Percentiles rank a stretch among this genome's conserved stretches.
Conservation (phyloP, 495 filamentous ascomycete genomes). For the Aspergillus egyptiacus region DNA sequence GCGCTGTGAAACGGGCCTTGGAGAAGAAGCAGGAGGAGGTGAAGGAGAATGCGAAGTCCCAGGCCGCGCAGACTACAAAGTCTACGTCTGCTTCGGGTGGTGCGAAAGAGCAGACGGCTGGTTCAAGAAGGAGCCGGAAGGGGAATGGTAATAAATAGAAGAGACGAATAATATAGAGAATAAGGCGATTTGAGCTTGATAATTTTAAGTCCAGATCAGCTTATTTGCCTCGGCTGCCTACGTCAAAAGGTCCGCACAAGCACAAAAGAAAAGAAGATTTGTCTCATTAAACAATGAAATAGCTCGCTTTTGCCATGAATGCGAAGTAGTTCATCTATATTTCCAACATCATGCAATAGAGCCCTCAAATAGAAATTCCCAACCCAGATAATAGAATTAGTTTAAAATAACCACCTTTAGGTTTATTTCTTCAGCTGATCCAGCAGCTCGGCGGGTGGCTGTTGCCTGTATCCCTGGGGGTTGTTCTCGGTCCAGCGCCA, state of each 20-base stretch:
- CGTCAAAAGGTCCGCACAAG: too few species aligned
- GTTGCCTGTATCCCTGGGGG: conserved; percentile 86
- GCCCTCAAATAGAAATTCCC: neutral
- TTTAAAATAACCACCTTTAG: neutral
- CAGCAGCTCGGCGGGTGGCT: conserved; percentile 77
- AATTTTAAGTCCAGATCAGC: too few species aligned
- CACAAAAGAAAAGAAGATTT: conserved; percentile 33
- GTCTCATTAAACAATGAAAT: conserved; percentile 32
- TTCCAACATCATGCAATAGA: neutral
- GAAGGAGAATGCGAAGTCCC: conserved; percentile 39
- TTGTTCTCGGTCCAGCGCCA: conserved; percentile 97
- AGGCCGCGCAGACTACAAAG: conserved; percentile 29
- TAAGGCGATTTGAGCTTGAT: too few species aligned
- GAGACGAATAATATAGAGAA: neutral
- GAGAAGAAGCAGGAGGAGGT: conserved; percentile 63
- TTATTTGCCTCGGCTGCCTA: too few species aligned
- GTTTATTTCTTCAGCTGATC: conserved; percentile 59
- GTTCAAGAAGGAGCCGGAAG: conserved; percentile 44
- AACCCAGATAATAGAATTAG: neutral
- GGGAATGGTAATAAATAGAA: conserved; percentile 12
- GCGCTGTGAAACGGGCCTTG: conserved; percentile 57
- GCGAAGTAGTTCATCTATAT: conserved; percentile 5
- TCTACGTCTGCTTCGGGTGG: conserved; percentile 16
- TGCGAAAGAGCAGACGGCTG: conserved; percentile 31
- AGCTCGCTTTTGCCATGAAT: conserved; percentile 15